Evolutionary conservation across 1,284 basidiomycete genomes (phyloP), one percentile per base, ranked within the genome.

Genomic region (Erythrobasidium hasegawianum): DNA sequence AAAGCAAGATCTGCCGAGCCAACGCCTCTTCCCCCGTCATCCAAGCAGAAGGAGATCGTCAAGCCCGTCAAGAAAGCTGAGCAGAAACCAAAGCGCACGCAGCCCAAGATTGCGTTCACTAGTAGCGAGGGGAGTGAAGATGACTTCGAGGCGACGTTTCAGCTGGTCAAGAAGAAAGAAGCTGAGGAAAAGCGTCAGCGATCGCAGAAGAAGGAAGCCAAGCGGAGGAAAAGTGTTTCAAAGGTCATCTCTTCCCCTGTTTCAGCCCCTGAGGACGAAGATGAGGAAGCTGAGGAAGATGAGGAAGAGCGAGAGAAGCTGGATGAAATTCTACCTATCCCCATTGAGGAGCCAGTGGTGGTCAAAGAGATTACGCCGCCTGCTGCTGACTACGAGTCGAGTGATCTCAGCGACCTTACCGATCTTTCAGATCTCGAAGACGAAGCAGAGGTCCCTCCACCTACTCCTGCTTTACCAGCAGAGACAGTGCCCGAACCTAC

Each of bases 31-130:
- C 43, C 22, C 5, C 43, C n/a, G 14, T 18, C n/a, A 47, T 5
- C 43, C 4, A 47, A 16, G 16, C n/a, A 47, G 14, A 16, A 47
- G n/a, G 43, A 47, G 22, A 5, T 16, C 43, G n/a, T 24, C 43
- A 47, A 47, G 22, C 43, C 43, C 43, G 22, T 47, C 43, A 47
- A 47, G 43, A 24, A n/a, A n/a, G 43, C 43, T 8, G 22, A 47
- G 43, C 43, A n/a, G n/a, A 47, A 47, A 16, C 39, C 55, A 38
- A 71, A 66, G 53, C 66, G 60, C 24, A 52, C 59, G 14, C 47
- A 70, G 49, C 66, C 62, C 10, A 58, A 70, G 9, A 64, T 70
- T 45, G 70, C 69, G 20, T 75, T 75, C 53, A 76, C 76, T 33
- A 74, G 72, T 59, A 75, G 73, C 57, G 75, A 76, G 43, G 18